These are phyloP conservation scores for Leccinum olivaceopallidum DNA, from an alignment of 768 basidiomycete genomes.

Conservation along the genomic window DNA sequence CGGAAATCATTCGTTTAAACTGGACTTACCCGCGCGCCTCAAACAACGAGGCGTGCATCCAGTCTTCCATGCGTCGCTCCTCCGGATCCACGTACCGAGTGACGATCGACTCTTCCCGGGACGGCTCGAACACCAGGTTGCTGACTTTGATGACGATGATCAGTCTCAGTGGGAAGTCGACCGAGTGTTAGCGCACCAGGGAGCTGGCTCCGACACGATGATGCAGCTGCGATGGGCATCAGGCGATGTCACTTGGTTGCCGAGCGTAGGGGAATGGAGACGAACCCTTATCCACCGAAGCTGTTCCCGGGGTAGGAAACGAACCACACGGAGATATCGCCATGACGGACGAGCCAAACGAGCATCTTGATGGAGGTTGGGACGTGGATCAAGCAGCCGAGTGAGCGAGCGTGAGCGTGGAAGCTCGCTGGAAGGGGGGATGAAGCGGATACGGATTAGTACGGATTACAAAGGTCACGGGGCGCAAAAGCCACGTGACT, in stretches of 20 bases:
- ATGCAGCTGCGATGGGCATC: no score
- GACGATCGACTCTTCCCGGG: constrained; percentile 32
- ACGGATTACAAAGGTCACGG: no score
- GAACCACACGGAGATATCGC: no score
- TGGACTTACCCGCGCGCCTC: constrained; percentile 32
- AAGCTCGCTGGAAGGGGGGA: no score
- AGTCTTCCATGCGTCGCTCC: constrained; percentile 34
- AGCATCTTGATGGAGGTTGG: no score
- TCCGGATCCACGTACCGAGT: constrained; percentile 27
- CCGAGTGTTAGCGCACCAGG: background rate
- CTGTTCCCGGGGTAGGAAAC: no score
- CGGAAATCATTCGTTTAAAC: constrained; percentile 5
- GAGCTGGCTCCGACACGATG: background rate
- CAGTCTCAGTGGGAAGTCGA: background rate
- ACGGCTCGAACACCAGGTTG: constrained; percentile 15
- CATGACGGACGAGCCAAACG: no score
- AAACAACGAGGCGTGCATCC: constrained; percentile 28
- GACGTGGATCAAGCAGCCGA: no score
- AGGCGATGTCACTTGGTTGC: background rate
- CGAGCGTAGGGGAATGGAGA: background rate
- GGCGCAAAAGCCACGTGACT: no score
- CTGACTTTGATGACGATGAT: constrained; percentile 7
- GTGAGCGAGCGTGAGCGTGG: no score
- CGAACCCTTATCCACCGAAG: no score
- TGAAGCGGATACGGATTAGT: no score